phyloP scores from a whole-genome alignment of 345 rosid species.

The Eucalyptus sideroxylon region DNA sequence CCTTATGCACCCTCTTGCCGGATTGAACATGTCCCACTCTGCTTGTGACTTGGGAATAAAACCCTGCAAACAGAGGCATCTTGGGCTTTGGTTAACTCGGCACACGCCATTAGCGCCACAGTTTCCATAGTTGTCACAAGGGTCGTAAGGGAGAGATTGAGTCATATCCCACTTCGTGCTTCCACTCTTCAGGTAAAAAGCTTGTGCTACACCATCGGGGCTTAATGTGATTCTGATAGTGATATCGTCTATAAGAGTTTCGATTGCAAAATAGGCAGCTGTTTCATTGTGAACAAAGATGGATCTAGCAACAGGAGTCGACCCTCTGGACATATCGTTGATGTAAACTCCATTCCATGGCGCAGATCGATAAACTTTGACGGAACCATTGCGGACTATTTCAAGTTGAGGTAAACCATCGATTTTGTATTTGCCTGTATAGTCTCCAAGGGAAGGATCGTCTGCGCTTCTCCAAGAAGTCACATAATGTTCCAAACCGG shows the following conservation, averaged over 20 bases:
- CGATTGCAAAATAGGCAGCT: background rate
- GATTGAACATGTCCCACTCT: slow-evolving; percentile 11
- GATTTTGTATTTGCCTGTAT: background rate
- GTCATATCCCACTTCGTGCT: background rate
- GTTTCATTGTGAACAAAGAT: background rate
- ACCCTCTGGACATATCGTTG: background rate
- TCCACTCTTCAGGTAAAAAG: background rate
- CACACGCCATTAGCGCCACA: background rate
- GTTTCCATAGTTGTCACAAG: background rate
- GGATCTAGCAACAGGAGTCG: background rate
- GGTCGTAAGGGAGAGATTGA: background rate
- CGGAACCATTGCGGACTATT: background rate
- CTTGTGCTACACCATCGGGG: background rate
- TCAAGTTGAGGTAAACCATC: background rate
- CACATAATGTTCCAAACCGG: too few species aligned
- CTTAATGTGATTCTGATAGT: background rate
- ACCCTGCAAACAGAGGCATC: background rate
- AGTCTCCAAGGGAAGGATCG: background rate
- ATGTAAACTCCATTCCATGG: slow-evolving; percentile 24
- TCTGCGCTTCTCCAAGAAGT: too few species aligned
- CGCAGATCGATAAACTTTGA: background rate
- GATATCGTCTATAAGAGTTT: background rate
- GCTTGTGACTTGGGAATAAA: background rate
- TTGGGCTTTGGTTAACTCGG: background rate
- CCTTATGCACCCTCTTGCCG: background rate